Conservation (phyloP, 2,329 filamentous ascomycete species). For the Colletotrichum magnum region DNA sequence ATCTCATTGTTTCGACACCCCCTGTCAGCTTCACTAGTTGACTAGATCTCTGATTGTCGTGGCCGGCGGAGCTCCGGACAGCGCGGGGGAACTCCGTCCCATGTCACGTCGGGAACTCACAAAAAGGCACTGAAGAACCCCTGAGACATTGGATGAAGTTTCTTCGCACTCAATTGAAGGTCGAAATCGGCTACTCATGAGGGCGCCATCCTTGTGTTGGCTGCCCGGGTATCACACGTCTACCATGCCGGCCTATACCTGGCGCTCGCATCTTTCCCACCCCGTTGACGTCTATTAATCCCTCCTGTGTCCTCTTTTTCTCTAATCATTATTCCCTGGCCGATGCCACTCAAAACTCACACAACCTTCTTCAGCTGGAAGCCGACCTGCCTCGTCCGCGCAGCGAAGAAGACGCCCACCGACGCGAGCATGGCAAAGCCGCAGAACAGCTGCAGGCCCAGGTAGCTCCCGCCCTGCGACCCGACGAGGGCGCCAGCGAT, state of each 20-base stretch:
- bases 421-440: slow-evolving; percentile 63
- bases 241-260: not conserved
- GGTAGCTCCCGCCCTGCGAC: slow-evolving; percentile 65
- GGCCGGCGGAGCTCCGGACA: not conserved
- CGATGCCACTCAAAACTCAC: not conserved
- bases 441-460: slow-evolving; percentile 75
- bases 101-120: not conserved
- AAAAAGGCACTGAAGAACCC: too few species aligned
- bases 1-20: too few species aligned
- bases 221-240: not conserved
- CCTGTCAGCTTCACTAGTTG: too few species aligned
- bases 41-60: not conserved
- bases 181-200: too few species aligned
- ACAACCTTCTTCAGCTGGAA: slow-evolving; percentile 51
- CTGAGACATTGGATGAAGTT: too few species aligned
- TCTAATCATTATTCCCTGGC: too few species aligned
- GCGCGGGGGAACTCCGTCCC: not conserved
- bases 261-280: not conserved
- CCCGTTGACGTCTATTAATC: too few species aligned
- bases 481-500: slow-evolving; percentile 75
- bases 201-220: too few species aligned
- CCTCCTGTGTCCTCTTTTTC: too few species aligned
- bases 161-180: too few species aligned
- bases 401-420: slow-evolving; percentile 47
- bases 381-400: slow-evolving; percentile 54